Percentiles rank a stretch among this genome's conserved stretches.
Evolutionary conservation across 2,329 filamentous ascomycete genomes (phyloP).

Genomic region (Cladosporium oxysporum): DNA sequence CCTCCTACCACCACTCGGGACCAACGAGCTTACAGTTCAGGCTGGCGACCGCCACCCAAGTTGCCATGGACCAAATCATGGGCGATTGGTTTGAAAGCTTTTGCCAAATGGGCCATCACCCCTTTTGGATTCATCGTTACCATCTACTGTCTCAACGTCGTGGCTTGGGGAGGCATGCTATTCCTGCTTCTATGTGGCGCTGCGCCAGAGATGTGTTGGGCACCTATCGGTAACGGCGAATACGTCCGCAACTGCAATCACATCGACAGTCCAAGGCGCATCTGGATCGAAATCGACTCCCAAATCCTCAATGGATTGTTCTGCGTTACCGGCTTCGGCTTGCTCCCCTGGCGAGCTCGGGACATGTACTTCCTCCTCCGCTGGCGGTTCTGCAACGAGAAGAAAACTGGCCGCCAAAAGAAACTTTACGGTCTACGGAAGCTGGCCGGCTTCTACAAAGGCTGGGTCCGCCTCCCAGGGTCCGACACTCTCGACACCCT

Average conservation of each 20-base stretch:
- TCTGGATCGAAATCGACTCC: slow-evolving; percentile 83
- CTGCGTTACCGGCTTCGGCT: slow-evolving; percentile 81
- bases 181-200: slow-evolving; percentile 80
- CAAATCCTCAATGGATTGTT: slow-evolving; percentile 84
- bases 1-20: background rate
- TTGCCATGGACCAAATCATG: slow-evolving; percentile 60
- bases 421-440: slow-evolving; percentile 61
- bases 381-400: slow-evolving; percentile 54
- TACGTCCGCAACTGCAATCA: slow-evolving; percentile 36
- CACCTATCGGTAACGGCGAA: slow-evolving; percentile 40
- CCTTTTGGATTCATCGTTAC: slow-evolving; percentile 75
- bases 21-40: slow-evolving; percentile 34
- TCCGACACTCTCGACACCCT: slow-evolving; percentile 59
- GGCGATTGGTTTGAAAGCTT: slow-evolving; percentile 59
- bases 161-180: slow-evolving; percentile 90
- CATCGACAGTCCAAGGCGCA: slow-evolving; percentile 65
- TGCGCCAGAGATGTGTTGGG: slow-evolving; percentile 69
- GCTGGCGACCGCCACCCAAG: slow-evolving; percentile 47
- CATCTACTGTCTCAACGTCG: slow-evolving; percentile 77
- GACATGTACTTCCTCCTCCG: slow-evolving; percentile 73
- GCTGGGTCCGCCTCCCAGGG: slow-evolving; percentile 73
- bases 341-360: slow-evolving; percentile 81
- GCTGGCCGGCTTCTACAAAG: slow-evolving; percentile 71
- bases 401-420: slow-evolving; percentile 26
- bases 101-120: slow-evolving; percentile 73